Evolutionary conservation across 139 green algal genomes (phyloP), one percentile per base, ranked within the genome.

Genomic region (Coelastrella sp.): DNA sequence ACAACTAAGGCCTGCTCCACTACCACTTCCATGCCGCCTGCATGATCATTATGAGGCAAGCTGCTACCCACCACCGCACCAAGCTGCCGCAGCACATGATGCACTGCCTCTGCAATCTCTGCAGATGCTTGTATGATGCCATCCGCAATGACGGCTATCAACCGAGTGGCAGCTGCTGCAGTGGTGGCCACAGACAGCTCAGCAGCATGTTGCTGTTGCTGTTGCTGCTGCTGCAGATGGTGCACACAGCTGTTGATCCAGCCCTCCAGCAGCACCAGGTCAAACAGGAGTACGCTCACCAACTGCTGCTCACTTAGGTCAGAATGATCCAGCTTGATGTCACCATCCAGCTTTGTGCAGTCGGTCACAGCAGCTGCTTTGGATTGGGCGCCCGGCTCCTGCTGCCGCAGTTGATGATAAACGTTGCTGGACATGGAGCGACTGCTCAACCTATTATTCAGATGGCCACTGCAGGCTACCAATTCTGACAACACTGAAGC

Each of bases 1-100:
- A 79, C 58, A 49, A 63, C 78, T 78, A 91, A 63, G 8, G 87
- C 76, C 25, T 87, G 87, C 25, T 91, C 78, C 72, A 19, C 11
- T 27, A n/a, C n/a, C n/a, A 91, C 58, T 63, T 82, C 85, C 58
- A 14, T 19, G 65, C 70, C 57, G 9, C 68, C 15, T 73, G 4
- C 25, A 59, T 11, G 84, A 68, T 49, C 35, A 49, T 49, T 49
- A 1, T 49, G 35, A 5, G 35, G 35, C 35, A 49, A 49, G 35
- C 35, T 49, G 35, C 35, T 49, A 3, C 35, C 35, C 35, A 1
- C 1, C 35, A 49, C 35, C 35, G 3, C 35, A 49, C 9, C 12
- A 14, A 70, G 63, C 63, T 22, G 63, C 5, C 9, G 12, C 15
- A 70, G 63, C 63, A 12, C 63, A 4, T 14, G 12, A 17, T 70